These are phyloP conservation scores for Leucosporidium scottii DNA, from an alignment of 768 basidiomycete species.

Conservation along the genomic window DNA sequence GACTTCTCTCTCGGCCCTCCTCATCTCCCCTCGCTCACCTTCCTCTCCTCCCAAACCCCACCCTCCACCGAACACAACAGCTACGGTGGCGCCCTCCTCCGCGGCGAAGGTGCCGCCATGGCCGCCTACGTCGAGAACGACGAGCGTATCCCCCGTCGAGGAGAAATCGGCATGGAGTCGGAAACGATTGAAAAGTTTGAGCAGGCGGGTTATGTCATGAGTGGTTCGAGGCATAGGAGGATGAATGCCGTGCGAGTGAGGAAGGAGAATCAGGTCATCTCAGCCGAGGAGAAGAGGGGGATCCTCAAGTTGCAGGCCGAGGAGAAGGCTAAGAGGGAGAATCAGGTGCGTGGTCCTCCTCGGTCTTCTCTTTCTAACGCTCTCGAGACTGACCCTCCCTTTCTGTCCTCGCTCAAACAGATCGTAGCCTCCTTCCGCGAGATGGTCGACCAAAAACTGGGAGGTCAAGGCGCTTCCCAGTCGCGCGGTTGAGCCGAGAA, in stretches of 20 bases:
- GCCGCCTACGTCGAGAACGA: conserved; percentile 84
- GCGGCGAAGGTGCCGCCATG: conserved; percentile 97
- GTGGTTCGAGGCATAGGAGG: conserved; percentile 81
- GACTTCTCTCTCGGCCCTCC: background rate
- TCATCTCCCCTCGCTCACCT: background rate
- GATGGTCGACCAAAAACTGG: conserved; percentile 25
- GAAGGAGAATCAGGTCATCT: conserved; percentile 99
- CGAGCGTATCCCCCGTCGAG: conserved; percentile 92
- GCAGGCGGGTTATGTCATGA: conserved; percentile 93
- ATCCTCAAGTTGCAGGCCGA: conserved; percentile 91
- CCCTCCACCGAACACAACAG: background rate
- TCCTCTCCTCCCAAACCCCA: background rate
- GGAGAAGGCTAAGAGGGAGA: conserved; percentile 84
- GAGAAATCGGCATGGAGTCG: conserved; percentile 90
- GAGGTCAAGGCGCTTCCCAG: too few species aligned
- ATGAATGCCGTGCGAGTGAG: conserved; percentile 99
- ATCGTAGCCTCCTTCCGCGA: conserved; percentile 32
- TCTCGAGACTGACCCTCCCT: background rate
- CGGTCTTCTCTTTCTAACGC: too few species aligned
- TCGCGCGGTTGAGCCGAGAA: too few species aligned
- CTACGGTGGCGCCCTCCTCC: conserved; percentile 81
- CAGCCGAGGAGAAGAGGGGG: conserved; percentile 94
- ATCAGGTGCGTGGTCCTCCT: conserved; percentile 41
- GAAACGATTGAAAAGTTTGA: conserved; percentile 83
- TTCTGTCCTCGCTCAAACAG: background rate